Base-by-base conservation (phyloP, 2,329 filamentous ascomycete species). In the Oidium heveae region DNA sequence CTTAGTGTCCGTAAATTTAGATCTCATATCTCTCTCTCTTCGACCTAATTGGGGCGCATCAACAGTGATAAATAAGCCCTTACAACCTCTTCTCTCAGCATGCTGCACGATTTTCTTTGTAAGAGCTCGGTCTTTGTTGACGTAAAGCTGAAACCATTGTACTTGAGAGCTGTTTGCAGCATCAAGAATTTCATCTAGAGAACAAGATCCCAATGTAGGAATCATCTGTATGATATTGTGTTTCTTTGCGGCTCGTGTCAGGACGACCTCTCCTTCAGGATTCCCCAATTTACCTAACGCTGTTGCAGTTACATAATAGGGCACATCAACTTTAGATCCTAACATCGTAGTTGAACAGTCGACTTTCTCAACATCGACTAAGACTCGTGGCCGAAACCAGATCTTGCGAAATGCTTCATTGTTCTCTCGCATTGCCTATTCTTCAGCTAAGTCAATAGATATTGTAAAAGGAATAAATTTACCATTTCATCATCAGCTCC, bases 211-310 rank as follows among this genome's bases (percentile, higher is more conserved):
- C 7, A 98, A 74, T 2, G 91, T 98, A 1, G 91, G 91, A 58
- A 98, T 96, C 91, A 98, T 98, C 69, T 98, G 91, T 58, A 96
- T 77, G 53, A 96, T 82, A 64, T 88, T 79, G 73, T 96, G 89
- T 64, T 83, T 85, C 65, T 76, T 74, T 1, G 91, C 82, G 16
- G 86, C 87, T 56, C 80, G 76, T 0, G 91, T 96, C 56, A 98
- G 75, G 10, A 94, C 73, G 5, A 95, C 87, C 68, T 98, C 91
- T 61, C 91, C 91, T 67, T 96, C 91, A 0, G 84, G 84, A 66
- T 98, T 76, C 56, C 91, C 91, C 4, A 98, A 79, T 69, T 96
- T 96, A 61, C 91, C 91, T 8, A 98, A 76, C 0, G 91, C 91
- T 7, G 91, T 96, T 47, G 91, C 91, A 1, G 91, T 95, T 20